These are phyloP conservation scores for Curvularia hawaiiensis DNA, from an alignment of 2,329 filamentous ascomycete genomes.

Conservation along the genomic window DNA sequence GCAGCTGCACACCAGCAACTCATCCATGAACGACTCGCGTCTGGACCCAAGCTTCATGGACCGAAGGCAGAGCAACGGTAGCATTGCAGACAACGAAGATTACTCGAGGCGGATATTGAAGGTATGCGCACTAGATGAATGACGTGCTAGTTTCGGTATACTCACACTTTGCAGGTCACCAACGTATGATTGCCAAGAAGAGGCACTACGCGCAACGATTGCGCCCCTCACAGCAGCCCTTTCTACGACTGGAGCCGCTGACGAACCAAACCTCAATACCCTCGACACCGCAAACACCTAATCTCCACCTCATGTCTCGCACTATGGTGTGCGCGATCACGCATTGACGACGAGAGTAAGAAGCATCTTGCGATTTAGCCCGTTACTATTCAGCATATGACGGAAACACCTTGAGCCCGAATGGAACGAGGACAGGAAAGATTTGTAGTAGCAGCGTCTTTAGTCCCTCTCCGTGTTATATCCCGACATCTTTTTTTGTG, in stretches of 20 bases:
- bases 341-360: conserved; percentile 42
- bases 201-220: conserved; percentile 8
- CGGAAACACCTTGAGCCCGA: conserved; percentile 17
- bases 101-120: conserved; percentile 95
- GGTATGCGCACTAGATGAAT: conserved; percentile 57
- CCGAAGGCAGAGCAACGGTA: conserved; percentile 87
- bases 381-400: conserved; percentile 22
- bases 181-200: conserved; percentile 36
- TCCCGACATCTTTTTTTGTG: conserved; percentile 5
- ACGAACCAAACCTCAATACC: conserved; percentile 19
- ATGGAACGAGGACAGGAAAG: conserved; percentile 14
- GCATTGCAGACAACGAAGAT: conserved; percentile 96
- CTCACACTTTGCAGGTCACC: conserved; percentile 40
- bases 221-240: conserved; percentile 13
- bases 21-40: conserved; percentile 78
- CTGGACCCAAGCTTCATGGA: conserved; percentile 84
- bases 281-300: conserved; percentile 19
- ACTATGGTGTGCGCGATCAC: conserved; percentile 35
- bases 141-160: not conserved
- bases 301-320: conserved; percentile 29
- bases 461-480: conserved; percentile 14
- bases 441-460: conserved; percentile 7
- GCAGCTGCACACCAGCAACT: conserved; percentile 65
- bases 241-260: conserved; percentile 11
- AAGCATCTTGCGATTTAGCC: conserved; percentile 33